phyloP scores from a whole-genome alignment of 805 yeast species.

The Isabelozyma pseudorhagii region DNA sequence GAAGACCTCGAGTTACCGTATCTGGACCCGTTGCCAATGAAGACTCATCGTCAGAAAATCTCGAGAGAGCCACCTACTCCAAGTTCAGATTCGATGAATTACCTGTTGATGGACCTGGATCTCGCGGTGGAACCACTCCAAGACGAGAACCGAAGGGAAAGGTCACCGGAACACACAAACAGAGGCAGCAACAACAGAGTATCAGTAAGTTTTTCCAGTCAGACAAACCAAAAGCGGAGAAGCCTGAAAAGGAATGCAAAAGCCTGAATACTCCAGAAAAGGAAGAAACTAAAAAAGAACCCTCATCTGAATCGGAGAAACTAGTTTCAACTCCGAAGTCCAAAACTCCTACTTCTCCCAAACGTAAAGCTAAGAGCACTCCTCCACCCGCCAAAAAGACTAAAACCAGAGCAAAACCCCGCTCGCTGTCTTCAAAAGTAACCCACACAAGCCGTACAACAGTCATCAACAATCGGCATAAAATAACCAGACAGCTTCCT shows the following conservation, averaged over 20 bases:
- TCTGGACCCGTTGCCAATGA: constrained; percentile 2
- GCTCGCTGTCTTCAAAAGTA: not conserved
- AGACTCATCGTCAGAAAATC: constrained; percentile 22
- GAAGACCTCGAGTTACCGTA: constrained; percentile 28
- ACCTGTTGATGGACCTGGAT: constrained; percentile 38
- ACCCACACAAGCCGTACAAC: constrained; percentile 25
- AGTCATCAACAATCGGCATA: constrained; percentile 23
- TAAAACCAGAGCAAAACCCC: not conserved
- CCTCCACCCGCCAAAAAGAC: constrained; percentile 1
- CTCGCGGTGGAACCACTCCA: constrained; percentile 30
- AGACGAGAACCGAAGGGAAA: constrained; percentile 20
- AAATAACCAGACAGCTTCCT: constrained; percentile 31
- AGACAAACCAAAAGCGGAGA: not conserved
- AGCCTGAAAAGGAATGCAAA: no score
- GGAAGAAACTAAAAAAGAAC: not conserved
- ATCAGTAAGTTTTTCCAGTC: not conserved
- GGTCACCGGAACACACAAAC: constrained; percentile 10
- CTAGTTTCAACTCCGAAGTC: not conserved
- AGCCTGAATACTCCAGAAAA: not conserved
- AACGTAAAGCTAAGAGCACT: not conserved
- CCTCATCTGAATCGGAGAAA: not conserved
- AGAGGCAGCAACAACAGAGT: constrained; percentile 13
- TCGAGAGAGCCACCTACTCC: constrained; percentile 25
- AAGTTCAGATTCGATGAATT: constrained; percentile 31
- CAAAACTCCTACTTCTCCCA: constrained; percentile 1